phyloP scores from a whole-genome alignment of 108 stramenopile species.

The Cyclostephanos invisitatus region DNA sequence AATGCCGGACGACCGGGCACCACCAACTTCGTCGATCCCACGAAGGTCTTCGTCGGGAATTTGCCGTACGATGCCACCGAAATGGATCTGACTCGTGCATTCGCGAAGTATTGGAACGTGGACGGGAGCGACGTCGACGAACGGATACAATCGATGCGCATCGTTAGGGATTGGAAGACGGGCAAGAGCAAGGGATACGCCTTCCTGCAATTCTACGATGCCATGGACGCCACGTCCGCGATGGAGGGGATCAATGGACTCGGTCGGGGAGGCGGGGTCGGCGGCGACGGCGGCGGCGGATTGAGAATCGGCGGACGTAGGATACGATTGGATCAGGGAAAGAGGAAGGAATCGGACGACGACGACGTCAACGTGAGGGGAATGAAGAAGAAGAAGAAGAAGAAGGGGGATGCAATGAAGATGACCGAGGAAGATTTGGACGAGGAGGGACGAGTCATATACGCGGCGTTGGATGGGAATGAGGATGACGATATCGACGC shows the following conservation, averaged over 20 bases:
- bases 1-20: conserved; percentile 74
- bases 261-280: background rate
- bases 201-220: conserved; percentile 76
- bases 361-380: conserved; percentile 42
- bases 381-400: conserved; percentile 47
- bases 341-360: conserved; percentile 56
- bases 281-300: conserved; percentile 22
- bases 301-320: conserved; percentile 55
- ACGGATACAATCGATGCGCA: conserved; percentile 41
- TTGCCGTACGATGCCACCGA: conserved; percentile 51
- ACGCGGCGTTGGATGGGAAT: conserved; percentile 62
- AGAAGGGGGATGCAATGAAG: conserved; percentile 17
- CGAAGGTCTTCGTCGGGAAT: conserved; percentile 65
- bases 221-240: conserved; percentile 79
- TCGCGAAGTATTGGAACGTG: conserved; percentile 59
- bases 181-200: conserved; percentile 87
- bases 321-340: conserved; percentile 70
- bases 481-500: conserved; percentile 32
- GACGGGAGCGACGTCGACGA: conserved; percentile 43
- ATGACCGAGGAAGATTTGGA: conserved; percentile 26
- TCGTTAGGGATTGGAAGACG: conserved; percentile 88
- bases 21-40: conserved; percentile 65
- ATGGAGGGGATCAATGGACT: conserved; percentile 56
- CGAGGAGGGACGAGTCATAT: conserved; percentile 73
- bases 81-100: conserved; percentile 45